These are phyloP conservation scores for Cryptococcus deneoformans DNA, from an alignment of 1,284 basidiomycete species.

Conservation along the genomic window DNA sequence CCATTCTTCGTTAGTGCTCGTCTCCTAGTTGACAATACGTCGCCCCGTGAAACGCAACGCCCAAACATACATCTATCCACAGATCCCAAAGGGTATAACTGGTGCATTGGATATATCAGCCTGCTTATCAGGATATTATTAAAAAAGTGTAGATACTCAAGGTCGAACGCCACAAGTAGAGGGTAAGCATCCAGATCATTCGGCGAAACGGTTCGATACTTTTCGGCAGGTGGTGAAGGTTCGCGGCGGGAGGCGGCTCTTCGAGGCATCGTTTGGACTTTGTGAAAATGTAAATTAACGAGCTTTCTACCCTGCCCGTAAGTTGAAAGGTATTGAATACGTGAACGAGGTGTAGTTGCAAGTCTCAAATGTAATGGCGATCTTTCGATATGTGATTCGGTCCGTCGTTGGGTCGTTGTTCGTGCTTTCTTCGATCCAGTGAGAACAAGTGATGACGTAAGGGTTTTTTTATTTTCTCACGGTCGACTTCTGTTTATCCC, in stretches of 20 bases:
- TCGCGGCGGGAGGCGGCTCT: neutral
- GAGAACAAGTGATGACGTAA: no score
- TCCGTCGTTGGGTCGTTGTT: slow-evolving; percentile 9
- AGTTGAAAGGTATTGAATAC: neutral
- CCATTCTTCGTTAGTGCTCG: no score
- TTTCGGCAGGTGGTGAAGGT: slow-evolving; percentile 12
- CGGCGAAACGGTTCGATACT: slow-evolving; percentile 16
- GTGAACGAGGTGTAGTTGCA: neutral
- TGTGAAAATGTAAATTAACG: neutral
- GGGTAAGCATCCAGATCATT: slow-evolving; percentile 54
- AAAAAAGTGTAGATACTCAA: slow-evolving; percentile 60
- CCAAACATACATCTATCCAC: slow-evolving; percentile 64
- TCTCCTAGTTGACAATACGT: neutral
- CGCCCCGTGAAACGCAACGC: neutral
- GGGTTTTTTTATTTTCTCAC: no score
- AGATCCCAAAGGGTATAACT: slow-evolving; percentile 82
- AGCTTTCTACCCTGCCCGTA: neutral
- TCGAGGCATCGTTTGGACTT: neutral
- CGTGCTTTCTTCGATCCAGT: slow-evolving; percentile 3
- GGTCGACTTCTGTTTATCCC: no score
- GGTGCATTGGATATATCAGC: slow-evolving; percentile 1
- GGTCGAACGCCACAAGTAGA: slow-evolving; percentile 73
- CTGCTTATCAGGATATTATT: neutral
- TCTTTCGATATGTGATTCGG: no score
- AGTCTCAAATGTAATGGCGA: no score